A percentile compares a stretch with the other conserved stretches of the same genome.
Evolutionary conservation across 2,329 filamentous ascomycete species (phyloP).

Genomic region (Neoarthrinium moseri): DNA sequence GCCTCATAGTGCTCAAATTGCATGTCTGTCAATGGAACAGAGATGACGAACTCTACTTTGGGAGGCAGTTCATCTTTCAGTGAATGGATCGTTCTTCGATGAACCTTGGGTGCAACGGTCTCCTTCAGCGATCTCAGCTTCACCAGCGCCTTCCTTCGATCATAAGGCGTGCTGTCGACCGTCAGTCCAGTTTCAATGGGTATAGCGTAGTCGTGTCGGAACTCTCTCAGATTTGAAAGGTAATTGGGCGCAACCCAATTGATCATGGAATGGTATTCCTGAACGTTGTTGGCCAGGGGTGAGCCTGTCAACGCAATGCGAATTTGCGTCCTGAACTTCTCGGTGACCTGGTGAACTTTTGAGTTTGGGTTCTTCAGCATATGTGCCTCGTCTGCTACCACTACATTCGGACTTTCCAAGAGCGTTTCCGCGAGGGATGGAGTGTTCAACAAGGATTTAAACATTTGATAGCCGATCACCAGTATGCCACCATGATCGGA

Average conservation of each 20-base stretch:
- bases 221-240: constrained; percentile 67
- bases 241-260: constrained; percentile 83
- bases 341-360: constrained; percentile 51
- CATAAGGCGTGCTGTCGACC: constrained; percentile 53
- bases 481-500: constrained; percentile 65
- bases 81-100: constrained; percentile 67
- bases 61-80: constrained; percentile 66
- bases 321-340: constrained; percentile 62
- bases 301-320: constrained; percentile 86
- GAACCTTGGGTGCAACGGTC: constrained; percentile 74
- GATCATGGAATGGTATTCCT: constrained; percentile 85
- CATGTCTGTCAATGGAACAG: constrained; percentile 63
- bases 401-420: constrained; percentile 63
- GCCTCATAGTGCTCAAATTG: constrained; percentile 63
- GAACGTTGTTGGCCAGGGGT: constrained; percentile 79
- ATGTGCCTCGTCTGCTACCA: constrained; percentile 86
- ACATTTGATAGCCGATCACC: constrained; percentile 73
- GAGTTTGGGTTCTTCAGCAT: constrained; percentile 66
- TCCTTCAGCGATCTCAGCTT: constrained; percentile 69
- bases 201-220: constrained; percentile 65
- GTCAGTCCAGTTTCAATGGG: constrained; percentile 75
- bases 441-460: constrained; percentile 41
- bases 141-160: constrained; percentile 61
- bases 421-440: constrained; percentile 46
- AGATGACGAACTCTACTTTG: constrained; percentile 82